Evolutionary conservation across 2,329 filamentous ascomycete species (phyloP).

Genomic region (Colletotrichum sidae): DNA sequence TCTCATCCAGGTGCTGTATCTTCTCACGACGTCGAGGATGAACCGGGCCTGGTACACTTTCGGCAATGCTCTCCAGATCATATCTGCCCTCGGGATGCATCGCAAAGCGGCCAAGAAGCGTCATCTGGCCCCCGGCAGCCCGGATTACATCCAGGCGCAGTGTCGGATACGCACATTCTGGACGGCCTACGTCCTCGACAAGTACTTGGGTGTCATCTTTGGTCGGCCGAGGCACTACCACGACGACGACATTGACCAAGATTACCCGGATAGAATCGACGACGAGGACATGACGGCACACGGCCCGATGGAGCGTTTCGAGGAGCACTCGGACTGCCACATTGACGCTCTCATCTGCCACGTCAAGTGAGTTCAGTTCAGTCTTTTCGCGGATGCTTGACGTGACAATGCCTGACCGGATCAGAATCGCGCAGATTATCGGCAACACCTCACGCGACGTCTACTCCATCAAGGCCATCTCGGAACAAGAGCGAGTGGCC

Average conservation of each 20-base stretch:
- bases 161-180: constrained; percentile 70
- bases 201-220: constrained; percentile 72
- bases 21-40: constrained; percentile 68
- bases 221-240: constrained; percentile 71
- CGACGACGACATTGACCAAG: constrained; percentile 73
- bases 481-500: constrained; percentile 49
- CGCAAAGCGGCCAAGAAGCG: constrained; percentile 49
- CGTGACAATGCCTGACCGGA: background rate
- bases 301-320: constrained; percentile 40
- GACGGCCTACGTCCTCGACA: constrained; percentile 72
- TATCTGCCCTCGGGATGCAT: constrained; percentile 56
- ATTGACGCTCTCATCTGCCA: constrained; percentile 61
- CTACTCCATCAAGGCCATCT: constrained; percentile 51
- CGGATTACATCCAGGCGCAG: constrained; percentile 60
- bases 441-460: constrained; percentile 53
- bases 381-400: background rate
- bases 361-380: constrained; percentile 47
- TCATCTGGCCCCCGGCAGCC: constrained; percentile 12
- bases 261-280: constrained; percentile 64
- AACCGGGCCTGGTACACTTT: constrained; percentile 73
- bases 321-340: constrained; percentile 55
- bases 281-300: constrained; percentile 66
- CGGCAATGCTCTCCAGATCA: constrained; percentile 65
- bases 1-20: constrained; percentile 67
- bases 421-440: constrained; percentile 50